These are phyloP conservation scores for Serendipita indica DNA, from an alignment of 768 basidiomycete species.

Conservation along the genomic window DNA sequence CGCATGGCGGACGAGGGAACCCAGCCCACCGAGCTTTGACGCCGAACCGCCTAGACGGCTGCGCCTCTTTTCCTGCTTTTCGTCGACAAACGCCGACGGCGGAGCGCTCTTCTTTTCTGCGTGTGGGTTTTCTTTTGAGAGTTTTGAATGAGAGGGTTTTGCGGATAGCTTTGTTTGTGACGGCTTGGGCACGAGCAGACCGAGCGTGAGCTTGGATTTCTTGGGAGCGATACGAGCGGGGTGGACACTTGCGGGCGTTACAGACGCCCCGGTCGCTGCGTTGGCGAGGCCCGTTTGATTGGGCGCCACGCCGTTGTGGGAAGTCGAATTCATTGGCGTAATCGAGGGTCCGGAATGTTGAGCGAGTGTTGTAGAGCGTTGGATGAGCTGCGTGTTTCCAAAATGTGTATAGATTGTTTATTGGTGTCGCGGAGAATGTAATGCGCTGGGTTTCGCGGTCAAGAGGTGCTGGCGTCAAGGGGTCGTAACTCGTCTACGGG, in stretches of 20 bases:
- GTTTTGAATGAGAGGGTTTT: neutral
- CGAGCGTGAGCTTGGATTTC: neutral
- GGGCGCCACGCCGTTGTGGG: neutral
- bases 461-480: neutral
- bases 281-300: neutral
- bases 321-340: conserved; percentile 5
- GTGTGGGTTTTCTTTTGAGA: neutral
- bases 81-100: neutral
- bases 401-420: neutral
- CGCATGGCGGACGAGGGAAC: neutral
- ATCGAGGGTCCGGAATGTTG: neutral
- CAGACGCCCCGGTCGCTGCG: neutral
- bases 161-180: neutral
- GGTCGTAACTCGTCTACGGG: neutral
- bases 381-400: neutral
- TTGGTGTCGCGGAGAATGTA: neutral
- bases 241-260: neutral
- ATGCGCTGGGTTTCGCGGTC: neutral
- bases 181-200: neutral
- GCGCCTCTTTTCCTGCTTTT: neutral
- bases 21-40: neutral
- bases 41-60: neutral
- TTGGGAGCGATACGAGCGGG: neutral
- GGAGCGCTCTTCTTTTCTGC: neutral
- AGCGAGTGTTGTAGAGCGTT: neutral